Base-by-base conservation (phyloP, 257 asterid species). In the Coffea eugenioides region DNA sequence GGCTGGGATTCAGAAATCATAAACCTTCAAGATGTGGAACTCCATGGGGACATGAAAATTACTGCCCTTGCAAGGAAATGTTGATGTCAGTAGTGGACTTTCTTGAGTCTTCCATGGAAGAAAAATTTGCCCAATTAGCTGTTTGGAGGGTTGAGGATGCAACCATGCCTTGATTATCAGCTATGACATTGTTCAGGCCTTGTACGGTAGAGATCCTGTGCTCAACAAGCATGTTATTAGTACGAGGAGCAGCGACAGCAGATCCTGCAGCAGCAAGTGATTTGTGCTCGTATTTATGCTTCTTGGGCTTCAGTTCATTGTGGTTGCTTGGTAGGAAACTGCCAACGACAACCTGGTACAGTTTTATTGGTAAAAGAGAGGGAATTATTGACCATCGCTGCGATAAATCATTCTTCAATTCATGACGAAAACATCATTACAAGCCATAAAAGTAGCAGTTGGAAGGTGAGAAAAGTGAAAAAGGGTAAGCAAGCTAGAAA, bases 261-360 rank as follows among this genome's bases (percentile, higher is more conserved):
- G 88, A 75, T 74, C 74, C 85, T 12, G 84, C 76, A 23, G 77
- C 71, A 54, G 78, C 25, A 31, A 77, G 71, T 66, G 85, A 82
- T 14, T 72, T 78, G 23, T 73, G 27, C 67, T 80, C 88, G 6
- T 78, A 83, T 79, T 90, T 90, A 77, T 80, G 94, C 92, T 90
- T 92, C 90, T 89, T 91, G 3, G 90, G 94, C 80, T 88, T 93
- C 62, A 83, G 34, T 82, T 93, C 97, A 3, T 74, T 83, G 74
- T 85, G 71, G 74, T 87, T 85, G 80, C 94, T 84, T 36, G 93
- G 89, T 46, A 90, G 93, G 82, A 92, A 93, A 86, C 98, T 93
- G 62, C 93, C 98, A 21, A 92, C 97, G 8, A 89, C 91, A 46
- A 92, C 93, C 98, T 93, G 82, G 57, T 13, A 77, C 5, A 73